These are phyloP conservation scores for Salix brachista DNA, from an alignment of 345 rosid genomes.

Conservation along the genomic window DNA sequence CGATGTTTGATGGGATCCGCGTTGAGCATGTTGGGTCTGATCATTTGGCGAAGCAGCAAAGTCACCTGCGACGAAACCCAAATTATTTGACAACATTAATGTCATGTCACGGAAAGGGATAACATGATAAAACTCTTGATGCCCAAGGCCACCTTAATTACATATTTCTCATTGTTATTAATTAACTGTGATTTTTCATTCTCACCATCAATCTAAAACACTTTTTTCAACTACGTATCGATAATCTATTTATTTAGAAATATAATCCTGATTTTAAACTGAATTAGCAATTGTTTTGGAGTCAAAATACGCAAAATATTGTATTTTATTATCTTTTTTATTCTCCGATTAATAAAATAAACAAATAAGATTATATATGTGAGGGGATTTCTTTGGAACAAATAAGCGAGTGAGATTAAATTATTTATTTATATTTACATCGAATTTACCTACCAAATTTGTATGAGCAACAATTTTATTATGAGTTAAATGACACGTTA, in stretches of 20 bases:
- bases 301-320: neutral
- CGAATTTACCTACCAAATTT: no score
- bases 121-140: neutral
- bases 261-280: no score
- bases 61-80: neutral
- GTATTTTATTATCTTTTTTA: neutral
- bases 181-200: no score
- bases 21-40: neutral
- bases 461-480: no score
- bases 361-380: neutral
- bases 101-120: neutral
- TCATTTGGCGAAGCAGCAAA: neutral
- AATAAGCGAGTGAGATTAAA: no score
- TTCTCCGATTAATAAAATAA: no score
- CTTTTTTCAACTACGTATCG: no score
- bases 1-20: slow-evolving; percentile 6
- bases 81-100: neutral
- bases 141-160: neutral
- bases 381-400: neutral
- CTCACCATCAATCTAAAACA: no score
- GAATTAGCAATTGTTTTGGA: neutral
- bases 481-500: no score
- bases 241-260: no score
- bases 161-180: no score
- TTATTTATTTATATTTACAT: no score